phyloP scores from a whole-genome alignment of 768 basidiomycete genomes.

The Roridomyces roridus region DNA sequence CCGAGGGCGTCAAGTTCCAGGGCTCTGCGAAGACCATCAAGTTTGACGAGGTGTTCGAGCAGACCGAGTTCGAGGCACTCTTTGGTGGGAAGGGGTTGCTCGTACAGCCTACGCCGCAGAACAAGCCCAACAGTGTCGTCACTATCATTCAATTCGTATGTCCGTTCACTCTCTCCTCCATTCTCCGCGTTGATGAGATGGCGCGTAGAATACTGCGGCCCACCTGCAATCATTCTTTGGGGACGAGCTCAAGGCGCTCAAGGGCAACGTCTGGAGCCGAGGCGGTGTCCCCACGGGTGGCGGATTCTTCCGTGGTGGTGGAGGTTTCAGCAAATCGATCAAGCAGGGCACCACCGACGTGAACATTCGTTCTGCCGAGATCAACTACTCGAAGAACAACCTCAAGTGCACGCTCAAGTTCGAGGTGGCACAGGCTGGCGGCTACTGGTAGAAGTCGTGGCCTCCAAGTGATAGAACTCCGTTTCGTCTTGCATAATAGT shows the following conservation, averaged over 20 bases:
- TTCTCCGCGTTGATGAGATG: background rate
- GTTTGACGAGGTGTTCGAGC: slow-evolving; percentile 45
- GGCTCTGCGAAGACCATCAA: slow-evolving; percentile 43
- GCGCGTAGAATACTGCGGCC: slow-evolving; percentile 20
- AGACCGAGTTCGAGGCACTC: slow-evolving; percentile 39
- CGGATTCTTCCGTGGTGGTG: slow-evolving; percentile 25
- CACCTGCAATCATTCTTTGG: slow-evolving; percentile 40
- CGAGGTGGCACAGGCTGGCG: slow-evolving; percentile 35
- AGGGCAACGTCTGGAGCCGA: slow-evolving; percentile 41
- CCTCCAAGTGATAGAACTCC: no score
- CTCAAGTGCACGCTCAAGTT: slow-evolving; percentile 50
- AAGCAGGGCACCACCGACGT: slow-evolving; percentile 43
- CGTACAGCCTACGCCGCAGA: slow-evolving; percentile 45
- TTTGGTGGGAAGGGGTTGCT: slow-evolving; percentile 43
- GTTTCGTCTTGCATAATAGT: no score
- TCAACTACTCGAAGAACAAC: slow-evolving; percentile 47
- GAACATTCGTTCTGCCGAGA: slow-evolving; percentile 35
- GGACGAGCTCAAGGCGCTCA: slow-evolving; percentile 40
- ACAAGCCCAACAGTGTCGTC: slow-evolving; percentile 47
- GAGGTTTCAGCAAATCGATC: slow-evolving; percentile 41
- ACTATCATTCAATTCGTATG: slow-evolving; percentile 47
- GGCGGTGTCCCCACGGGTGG: slow-evolving; percentile 33
- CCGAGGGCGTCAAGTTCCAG: slow-evolving; percentile 46
- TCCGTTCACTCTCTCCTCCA: background rate
- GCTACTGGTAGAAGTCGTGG: no score